Conservation (phyloP, 345 rosid genomes). For the Dipteronia sinensis region DNA sequence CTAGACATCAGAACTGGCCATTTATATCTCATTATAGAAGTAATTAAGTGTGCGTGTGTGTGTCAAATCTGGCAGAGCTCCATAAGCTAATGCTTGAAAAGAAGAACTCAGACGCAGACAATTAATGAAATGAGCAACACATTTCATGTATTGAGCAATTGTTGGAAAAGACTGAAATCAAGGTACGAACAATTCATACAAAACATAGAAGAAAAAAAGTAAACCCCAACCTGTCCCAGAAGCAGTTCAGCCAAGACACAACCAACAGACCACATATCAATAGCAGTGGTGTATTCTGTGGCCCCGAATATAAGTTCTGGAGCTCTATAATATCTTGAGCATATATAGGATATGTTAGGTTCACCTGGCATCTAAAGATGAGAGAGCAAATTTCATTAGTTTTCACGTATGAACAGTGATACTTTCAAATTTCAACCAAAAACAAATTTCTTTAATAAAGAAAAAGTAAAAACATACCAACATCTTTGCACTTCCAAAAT, state of each 20-base stretch:
- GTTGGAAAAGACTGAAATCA: not conserved
- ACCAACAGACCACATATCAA: constrained; percentile 98
- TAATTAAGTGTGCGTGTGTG: not conserved
- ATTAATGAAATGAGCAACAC: not conserved
- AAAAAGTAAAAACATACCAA: constrained; percentile 56
- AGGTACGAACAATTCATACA: not conserved
- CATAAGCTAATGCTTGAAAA: not conserved
- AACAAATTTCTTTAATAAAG: not conserved
- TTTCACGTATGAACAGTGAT: constrained; percentile 1
- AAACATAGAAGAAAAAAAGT: not conserved
- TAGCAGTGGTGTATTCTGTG: constrained; percentile 90
- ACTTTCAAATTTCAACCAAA: constrained; percentile 5
- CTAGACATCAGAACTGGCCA: constrained; percentile 17
- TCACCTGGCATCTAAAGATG: constrained; percentile 86
- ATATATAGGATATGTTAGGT: constrained; percentile 94
- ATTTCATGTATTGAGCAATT: not conserved
- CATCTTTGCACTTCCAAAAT: constrained; percentile 99
- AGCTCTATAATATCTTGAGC: constrained; percentile 97
- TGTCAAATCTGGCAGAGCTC: not conserved
- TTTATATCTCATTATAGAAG: not conserved
- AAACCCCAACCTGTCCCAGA: constrained; percentile 71
- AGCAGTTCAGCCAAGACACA: constrained; percentile 97
- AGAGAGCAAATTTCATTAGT: constrained; percentile 16
- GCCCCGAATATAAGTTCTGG: constrained; percentile 99
- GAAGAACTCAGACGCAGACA: not conserved